phyloP scores from a whole-genome alignment of 768 basidiomycete genomes.

The Coprinopsis cinerea region DNA sequence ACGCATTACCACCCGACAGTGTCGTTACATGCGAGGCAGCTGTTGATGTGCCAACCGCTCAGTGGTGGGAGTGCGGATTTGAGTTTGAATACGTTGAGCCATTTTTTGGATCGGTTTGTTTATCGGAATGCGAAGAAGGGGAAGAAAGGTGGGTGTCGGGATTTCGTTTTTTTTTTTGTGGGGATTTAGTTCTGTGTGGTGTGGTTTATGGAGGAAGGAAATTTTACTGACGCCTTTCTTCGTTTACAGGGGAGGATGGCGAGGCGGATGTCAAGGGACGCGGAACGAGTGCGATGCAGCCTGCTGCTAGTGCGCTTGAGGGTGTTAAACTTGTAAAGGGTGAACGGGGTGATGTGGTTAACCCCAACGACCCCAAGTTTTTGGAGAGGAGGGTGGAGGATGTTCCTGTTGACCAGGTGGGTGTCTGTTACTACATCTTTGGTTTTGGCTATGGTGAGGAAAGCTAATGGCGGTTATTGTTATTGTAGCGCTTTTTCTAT shows the following conservation, averaged over 20 bases:
- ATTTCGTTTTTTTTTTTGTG: no score
- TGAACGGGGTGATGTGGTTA: constrained; percentile 38
- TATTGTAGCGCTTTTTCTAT: constrained; percentile 80
- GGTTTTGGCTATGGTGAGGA: neutral
- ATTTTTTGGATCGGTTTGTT: constrained; percentile 95
- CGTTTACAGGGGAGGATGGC: constrained; percentile 8
- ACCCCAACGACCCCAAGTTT: constrained; percentile 74
- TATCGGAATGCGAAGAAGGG: constrained; percentile 90
- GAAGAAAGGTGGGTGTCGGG: constrained; percentile 24
- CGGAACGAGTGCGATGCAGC: constrained; percentile 94
- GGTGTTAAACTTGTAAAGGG: constrained; percentile 71
- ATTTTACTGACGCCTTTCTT: no score
- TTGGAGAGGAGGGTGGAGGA: constrained; percentile 62
- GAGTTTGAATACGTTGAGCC: constrained; percentile 85
- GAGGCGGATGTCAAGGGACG: constrained; percentile 35
- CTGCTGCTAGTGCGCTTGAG: constrained; percentile 64
- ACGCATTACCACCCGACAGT: constrained; percentile 90
- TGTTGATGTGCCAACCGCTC: constrained; percentile 65
- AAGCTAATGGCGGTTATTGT: no score
- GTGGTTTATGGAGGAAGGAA: no score
- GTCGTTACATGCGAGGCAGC: constrained; percentile 78
- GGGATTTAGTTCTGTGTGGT: no score
- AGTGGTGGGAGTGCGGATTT: constrained; percentile 86
- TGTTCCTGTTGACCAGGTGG: constrained; percentile 82
- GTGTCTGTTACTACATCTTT: constrained; percentile 15